A percentile compares a stretch with the other conserved stretches of the same genome.
Conservation (phyloP, 306 rosid genomes). For the Quillaja saponaria region DNA sequence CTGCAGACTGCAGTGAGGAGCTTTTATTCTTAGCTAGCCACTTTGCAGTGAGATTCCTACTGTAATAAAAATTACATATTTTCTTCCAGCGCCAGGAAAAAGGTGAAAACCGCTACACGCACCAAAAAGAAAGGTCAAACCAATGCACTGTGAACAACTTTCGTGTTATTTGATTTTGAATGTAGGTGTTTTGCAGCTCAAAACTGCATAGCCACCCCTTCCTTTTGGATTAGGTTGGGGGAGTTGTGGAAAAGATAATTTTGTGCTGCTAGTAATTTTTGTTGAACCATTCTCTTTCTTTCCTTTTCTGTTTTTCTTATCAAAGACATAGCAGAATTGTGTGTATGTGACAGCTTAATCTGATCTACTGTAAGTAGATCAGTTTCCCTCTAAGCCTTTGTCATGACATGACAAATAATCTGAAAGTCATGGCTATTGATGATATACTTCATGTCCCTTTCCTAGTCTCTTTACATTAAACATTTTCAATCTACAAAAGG, state of each 20-base stretch:
- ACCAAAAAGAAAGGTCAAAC: neutral
- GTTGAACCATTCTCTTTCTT: too few species aligned
- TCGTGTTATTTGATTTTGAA: neutral
- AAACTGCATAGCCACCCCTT: neutral
- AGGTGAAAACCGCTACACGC: too few species aligned
- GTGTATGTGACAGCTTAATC: neutral
- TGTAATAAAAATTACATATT: neutral
- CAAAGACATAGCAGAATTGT: too few species aligned
- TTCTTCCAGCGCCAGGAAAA: neutral
- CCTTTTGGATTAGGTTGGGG: too few species aligned
- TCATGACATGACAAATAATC: neutral
- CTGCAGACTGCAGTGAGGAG: too few species aligned
- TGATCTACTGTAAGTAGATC: neutral
- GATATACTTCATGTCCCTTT: neutral
- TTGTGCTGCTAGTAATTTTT: too few species aligned
- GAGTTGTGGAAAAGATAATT: too few species aligned
- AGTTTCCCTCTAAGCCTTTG: neutral
- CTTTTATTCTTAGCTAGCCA: neutral
- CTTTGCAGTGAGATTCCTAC: neutral
- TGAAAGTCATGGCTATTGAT: neutral
- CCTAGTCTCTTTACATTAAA: too few species aligned
- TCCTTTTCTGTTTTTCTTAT: neutral
- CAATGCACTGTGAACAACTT: neutral
- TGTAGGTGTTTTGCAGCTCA: neutral
- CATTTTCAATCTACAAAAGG: too few species aligned